Percentiles rank a stretch among this genome's conserved stretches.
These are phyloP conservation scores for Tremella yokohamensis DNA, from an alignment of 768 basidiomycete species.

Conservation along the genomic window DNA sequence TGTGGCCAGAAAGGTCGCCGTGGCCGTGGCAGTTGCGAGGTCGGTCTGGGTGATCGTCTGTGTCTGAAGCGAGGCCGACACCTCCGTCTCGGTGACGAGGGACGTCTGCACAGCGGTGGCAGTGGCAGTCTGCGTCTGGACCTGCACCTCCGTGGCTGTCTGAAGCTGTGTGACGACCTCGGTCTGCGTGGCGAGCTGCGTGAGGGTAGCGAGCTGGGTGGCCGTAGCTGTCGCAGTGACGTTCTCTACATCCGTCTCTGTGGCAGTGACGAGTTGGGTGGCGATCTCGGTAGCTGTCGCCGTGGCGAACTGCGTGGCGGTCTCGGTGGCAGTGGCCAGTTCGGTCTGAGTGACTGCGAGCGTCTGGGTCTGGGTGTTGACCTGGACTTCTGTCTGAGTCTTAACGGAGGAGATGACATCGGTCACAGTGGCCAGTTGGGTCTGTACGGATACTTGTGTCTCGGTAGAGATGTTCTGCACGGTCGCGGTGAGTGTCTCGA, in stretches of 20 bases:
- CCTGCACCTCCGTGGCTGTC: neutral
- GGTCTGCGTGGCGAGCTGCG: neutral
- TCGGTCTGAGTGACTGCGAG: constrained; percentile 5
- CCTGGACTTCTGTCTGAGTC: constrained; percentile 3
- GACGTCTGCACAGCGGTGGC: neutral
- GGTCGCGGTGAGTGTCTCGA: constrained; percentile 1
- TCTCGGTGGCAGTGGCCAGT: constrained; percentile 8
- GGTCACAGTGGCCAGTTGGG: constrained; percentile 8
- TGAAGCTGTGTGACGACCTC: neutral
- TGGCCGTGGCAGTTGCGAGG: constrained; percentile 13
- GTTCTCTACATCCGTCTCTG: constrained; percentile 1
- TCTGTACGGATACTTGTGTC: neutral
- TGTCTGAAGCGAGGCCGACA: constrained; percentile 4
- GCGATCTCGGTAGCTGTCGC: constrained; percentile 10
- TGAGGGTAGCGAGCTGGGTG: neutral
- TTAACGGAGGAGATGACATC: constrained; percentile 2
- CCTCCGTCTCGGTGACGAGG: constrained; percentile 9
- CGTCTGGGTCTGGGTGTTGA: neutral
- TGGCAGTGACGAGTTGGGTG: constrained; percentile 5
- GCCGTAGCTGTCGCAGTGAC: constrained; percentile 5
- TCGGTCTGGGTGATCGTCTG: constrained; percentile 3
- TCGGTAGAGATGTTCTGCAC: constrained; percentile 1
- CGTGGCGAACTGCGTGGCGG: neutral
- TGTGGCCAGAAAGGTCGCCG: constrained; percentile 1
- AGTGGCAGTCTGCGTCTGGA: constrained; percentile 1